Evolutionary conservation across 106 monocot species (phyloP).

Genomic region (Agapanthus africanus): DNA sequence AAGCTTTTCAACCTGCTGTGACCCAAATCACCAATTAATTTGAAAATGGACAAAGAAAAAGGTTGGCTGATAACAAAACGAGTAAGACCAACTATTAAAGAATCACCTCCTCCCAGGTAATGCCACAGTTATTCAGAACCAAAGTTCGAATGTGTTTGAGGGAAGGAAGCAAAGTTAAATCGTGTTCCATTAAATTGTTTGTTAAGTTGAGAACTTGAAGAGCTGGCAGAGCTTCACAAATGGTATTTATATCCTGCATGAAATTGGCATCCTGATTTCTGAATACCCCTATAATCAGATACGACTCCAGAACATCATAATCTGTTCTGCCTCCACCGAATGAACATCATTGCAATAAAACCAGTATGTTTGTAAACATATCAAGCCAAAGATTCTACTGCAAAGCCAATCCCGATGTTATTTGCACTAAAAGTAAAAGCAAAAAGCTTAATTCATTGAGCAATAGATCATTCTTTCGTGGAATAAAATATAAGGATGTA

Average conservation of each 20-base stretch:
- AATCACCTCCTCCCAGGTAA: conserved; percentile 76
- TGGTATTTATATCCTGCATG: conserved; percentile 61
- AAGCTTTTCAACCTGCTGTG: conserved; percentile 74
- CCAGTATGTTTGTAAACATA: not conserved
- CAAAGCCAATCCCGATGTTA: not conserved
- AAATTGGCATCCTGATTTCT: conserved; percentile 10
- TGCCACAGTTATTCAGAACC: conserved; percentile 80
- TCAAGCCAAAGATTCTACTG: not conserved
- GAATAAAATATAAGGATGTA: too few species aligned
- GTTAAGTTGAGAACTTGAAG: conserved; percentile 74
- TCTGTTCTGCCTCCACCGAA: not conserved
- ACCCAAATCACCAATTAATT: conserved; percentile 15
- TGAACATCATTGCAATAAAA: not conserved
- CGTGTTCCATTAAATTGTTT: conserved; percentile 47
- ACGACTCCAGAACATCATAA: not conserved
- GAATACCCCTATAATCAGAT: not conserved
- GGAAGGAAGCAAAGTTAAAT: conserved; percentile 33
- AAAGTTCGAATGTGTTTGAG: conserved; percentile 49
- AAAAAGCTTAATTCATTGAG: not conserved
- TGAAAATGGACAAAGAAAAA: not conserved
- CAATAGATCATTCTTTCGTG: too few species aligned
- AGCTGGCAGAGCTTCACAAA: conserved; percentile 72
- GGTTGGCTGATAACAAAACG: not conserved
- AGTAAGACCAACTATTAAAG: conserved; percentile 1
- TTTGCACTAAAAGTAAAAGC: not conserved